Evolutionary conservation across 1,284 basidiomycete species (phyloP).

Genomic region (Ganoderma sinense): DNA sequence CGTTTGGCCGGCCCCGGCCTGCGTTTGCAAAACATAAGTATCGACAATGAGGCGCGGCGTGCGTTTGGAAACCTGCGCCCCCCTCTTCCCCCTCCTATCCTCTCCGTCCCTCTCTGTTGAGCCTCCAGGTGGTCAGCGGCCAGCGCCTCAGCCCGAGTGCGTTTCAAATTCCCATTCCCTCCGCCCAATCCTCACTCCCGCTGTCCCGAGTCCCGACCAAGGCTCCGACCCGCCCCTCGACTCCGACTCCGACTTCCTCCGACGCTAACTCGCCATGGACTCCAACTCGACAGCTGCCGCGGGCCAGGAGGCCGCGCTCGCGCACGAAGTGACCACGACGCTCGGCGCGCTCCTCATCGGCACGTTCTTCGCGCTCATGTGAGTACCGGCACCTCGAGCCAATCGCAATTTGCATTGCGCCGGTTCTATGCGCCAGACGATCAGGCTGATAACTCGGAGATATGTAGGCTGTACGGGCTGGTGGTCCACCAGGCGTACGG

Average conservation of each 20-base stretch:
- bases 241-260: background rate
- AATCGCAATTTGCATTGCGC: background rate
- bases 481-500: slow-evolving; percentile 1
- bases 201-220: too few species aligned
- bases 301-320: background rate
- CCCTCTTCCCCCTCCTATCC: background rate
- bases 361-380: background rate
- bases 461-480: background rate
- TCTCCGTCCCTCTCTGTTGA: background rate
- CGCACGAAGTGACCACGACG: background rate
- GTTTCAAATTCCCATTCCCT: background rate
- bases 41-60: background rate
- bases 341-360: background rate
- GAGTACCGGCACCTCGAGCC: background rate
- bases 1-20: background rate
- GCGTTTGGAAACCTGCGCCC: background rate
- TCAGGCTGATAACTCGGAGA: background rate
- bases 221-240: background rate
- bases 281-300: background rate
- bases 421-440: too few species aligned
- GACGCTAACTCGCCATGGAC: background rate
- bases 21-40: background rate
- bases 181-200: background rate
- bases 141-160: background rate
- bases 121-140: background rate